phyloP scores from a whole-genome alignment of 2,329 filamentous ascomycete species.

The Ampelomyces quisqualis region DNA sequence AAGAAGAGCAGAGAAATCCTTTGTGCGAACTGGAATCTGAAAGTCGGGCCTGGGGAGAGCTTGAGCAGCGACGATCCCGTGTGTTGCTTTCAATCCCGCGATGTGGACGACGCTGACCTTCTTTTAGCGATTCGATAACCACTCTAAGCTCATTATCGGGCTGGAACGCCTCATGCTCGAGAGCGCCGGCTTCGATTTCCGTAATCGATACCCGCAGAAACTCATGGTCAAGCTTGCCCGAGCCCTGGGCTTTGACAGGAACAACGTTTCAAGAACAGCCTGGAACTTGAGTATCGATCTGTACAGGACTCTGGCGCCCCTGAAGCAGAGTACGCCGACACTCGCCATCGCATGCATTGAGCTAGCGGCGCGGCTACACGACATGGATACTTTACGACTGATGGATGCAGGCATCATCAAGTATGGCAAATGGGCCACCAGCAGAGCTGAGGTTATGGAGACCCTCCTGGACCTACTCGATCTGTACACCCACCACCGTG shows the following conservation, averaged over 20 bases:
- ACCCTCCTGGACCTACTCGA: constrained; percentile 88
- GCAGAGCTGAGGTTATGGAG: constrained; percentile 56
- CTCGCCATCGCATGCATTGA: constrained; percentile 82
- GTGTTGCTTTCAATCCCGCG: constrained; percentile 27
- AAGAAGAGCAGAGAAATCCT: constrained; percentile 96
- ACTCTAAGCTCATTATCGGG: constrained; percentile 79
- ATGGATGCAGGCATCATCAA: constrained; percentile 47
- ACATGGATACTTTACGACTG: constrained; percentile 55
- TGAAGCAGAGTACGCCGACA: constrained; percentile 85
- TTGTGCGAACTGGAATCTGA: constrained; percentile 85
- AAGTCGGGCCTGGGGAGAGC: constrained; percentile 65
- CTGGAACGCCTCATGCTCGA: constrained; percentile 92
- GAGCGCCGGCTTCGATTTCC: constrained; percentile 89
- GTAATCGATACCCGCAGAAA: constrained; percentile 83
- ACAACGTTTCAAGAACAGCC: constrained; percentile 63
- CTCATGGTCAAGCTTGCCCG: constrained; percentile 77
- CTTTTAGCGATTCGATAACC: constrained; percentile 76
- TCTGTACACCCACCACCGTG: constrained; percentile 82
- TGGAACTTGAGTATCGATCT: constrained; percentile 85
- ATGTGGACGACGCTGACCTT: too few relatives aligned
- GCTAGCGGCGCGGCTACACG: constrained; percentile 70
- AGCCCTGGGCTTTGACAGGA: constrained; percentile 56
- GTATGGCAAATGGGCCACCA: constrained; percentile 51
- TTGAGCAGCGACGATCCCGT: constrained; percentile 80
- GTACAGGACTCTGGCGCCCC: constrained; percentile 87